These are phyloP conservation scores for Berberis thunbergii DNA, from an alignment of 164 flowering plant species.

Conservation along the genomic window DNA sequence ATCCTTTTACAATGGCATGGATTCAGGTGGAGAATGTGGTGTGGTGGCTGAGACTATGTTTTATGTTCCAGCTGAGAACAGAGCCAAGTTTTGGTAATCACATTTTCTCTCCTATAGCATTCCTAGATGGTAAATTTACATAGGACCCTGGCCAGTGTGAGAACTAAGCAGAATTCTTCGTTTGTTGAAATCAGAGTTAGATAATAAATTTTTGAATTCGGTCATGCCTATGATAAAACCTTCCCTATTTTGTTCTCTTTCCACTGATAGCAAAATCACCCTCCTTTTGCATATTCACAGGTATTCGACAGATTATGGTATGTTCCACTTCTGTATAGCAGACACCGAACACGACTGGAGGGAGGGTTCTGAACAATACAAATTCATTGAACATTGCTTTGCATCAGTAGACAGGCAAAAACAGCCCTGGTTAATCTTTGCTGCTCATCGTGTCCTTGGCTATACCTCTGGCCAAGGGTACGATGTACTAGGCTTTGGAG, in stretches of 20 bases:
- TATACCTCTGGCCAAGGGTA: conserved; percentile 55
- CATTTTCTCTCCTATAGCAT: neutral
- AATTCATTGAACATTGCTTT: conserved; percentile 62
- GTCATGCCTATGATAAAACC: neutral
- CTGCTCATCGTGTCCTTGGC: conserved; percentile 76
- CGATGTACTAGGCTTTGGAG: conserved; percentile 57
- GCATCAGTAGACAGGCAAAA: conserved; percentile 69
- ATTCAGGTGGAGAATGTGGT: conserved; percentile 94
- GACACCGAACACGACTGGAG: conserved; percentile 88
- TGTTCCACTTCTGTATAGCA: conserved; percentile 85
- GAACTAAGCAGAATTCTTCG: neutral
- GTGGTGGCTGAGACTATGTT: conserved; percentile 79
- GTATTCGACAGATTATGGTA: conserved; percentile 78
- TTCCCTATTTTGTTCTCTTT: neutral
- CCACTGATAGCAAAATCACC: neutral
- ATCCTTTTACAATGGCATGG: conserved; percentile 49
- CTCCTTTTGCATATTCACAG: conserved; percentile 18
- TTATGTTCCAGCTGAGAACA: conserved; percentile 77
- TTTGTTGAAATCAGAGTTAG: no score
- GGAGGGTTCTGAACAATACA: conserved; percentile 75
- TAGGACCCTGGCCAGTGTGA: neutral
- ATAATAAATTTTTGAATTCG: neutral
- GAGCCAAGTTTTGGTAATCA: conserved; percentile 79
- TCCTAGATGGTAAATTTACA: neutral
- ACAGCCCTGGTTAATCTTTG: conserved; percentile 86